Conservation (phyloP, 148 eudicot genomes). For the Cornus kousa region DNA sequence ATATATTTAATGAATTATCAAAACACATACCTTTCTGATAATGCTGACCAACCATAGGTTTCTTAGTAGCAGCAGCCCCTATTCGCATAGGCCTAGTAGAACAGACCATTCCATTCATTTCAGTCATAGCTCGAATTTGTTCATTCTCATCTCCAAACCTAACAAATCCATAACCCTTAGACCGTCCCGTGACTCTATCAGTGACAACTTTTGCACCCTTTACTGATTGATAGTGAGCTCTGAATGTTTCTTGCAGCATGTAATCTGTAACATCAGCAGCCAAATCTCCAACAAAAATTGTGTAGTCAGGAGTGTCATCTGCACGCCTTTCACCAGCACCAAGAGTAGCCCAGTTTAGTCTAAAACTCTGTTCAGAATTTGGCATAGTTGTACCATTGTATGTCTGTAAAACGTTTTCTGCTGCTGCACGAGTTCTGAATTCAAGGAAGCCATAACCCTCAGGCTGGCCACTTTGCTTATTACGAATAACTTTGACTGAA, state of each 20-base stretch:
- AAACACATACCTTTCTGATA: constrained; percentile 58
- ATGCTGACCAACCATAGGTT: constrained; percentile 48
- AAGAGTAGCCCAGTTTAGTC: constrained; percentile 90
- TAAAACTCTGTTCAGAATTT: constrained; percentile 64
- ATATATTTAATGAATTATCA: neutral
- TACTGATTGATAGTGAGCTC: constrained; percentile 62
- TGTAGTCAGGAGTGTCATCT: constrained; percentile 76
- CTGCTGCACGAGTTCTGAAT: constrained; percentile 73
- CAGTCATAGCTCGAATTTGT: constrained; percentile 85
- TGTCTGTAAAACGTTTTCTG: constrained; percentile 60
- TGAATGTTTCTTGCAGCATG: constrained; percentile 80
- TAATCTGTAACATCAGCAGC: constrained; percentile 92
- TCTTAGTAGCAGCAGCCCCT: constrained; percentile 94
- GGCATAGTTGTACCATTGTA: constrained; percentile 86
- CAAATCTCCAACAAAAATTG: constrained; percentile 95
- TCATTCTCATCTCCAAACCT: constrained; percentile 90
- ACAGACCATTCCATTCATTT: constrained; percentile 83
- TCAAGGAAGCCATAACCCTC: constrained; percentile 97
- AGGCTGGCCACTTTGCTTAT: constrained; percentile 72
- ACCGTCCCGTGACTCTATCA: constrained; percentile 77
- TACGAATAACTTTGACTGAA: constrained; percentile 72
- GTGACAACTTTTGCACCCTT: constrained; percentile 95
- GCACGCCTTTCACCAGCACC: constrained; percentile 88
- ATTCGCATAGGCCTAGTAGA: constrained; percentile 89
- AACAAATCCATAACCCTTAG: constrained; percentile 98